phyloP scores from a whole-genome alignment of 805 yeast species.

The Ogataea dorogensis region DNA sequence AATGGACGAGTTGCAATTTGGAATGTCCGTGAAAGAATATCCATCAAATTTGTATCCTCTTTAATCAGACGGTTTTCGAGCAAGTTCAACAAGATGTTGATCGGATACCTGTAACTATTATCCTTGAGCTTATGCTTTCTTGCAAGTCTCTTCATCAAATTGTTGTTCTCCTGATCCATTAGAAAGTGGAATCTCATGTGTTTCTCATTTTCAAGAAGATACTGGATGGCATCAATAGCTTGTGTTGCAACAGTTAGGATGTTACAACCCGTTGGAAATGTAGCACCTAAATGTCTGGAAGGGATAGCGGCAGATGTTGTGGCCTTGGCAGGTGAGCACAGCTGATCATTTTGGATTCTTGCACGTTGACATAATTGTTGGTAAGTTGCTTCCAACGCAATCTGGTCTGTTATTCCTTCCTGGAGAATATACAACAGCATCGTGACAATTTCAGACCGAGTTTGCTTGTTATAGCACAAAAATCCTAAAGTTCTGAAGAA shows the following conservation, averaged over 20 bases:
- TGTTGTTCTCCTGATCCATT: constrained; percentile 66
- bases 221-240: constrained; percentile 70
- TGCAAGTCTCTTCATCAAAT: constrained; percentile 38
- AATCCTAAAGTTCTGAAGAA: constrained; percentile 64
- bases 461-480: constrained; percentile 74
- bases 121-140: constrained; percentile 38
- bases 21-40: constrained; percentile 67
- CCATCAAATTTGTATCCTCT: constrained; percentile 75
- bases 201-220: constrained; percentile 61
- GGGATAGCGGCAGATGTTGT: constrained; percentile 2
- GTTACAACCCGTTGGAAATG: constrained; percentile 59
- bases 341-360: constrained; percentile 6
- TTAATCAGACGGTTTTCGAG: constrained; percentile 63
- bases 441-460: constrained; percentile 71
- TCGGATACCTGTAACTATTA: constrained; percentile 60
- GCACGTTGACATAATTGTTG: constrained; percentile 54
- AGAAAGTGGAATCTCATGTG: constrained; percentile 73
- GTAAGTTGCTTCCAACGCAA: constrained; percentile 61
- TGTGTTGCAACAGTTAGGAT: constrained; percentile 75
- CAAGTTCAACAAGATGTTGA: constrained; percentile 63
- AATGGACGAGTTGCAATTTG: constrained; percentile 78
- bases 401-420: constrained; percentile 68
- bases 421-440: constrained; percentile 64
- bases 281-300: constrained; percentile 19
- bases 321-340: constrained; percentile 9